Evolutionary conservation across 179 eudicot species (phyloP).

Genomic region (Sideroxylon spinosum): DNA sequence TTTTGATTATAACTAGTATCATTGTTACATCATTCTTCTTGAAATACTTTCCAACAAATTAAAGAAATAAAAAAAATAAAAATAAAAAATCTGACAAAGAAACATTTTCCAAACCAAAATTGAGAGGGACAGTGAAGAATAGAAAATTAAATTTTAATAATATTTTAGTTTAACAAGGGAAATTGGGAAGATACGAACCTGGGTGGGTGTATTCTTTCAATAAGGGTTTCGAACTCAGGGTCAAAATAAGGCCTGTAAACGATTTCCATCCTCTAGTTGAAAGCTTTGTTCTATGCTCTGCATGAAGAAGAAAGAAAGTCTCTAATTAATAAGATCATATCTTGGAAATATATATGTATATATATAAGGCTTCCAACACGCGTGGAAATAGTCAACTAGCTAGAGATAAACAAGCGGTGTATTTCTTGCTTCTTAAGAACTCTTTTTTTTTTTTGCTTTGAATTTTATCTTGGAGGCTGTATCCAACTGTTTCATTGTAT

Average conservation of each 20-base stretch:
- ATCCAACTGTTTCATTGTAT: not conserved
- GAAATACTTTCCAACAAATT: too few species aligned
- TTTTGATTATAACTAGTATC: too few species aligned
- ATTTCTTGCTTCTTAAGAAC: constrained; percentile 15
- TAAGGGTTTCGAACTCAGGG: constrained; percentile 55
- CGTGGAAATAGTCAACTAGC: not conserved
- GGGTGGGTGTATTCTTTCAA: constrained; percentile 72
- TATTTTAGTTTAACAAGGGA: not conserved
- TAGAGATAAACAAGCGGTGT: not conserved
- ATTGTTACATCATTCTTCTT: too few species aligned
- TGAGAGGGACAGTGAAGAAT: not conserved
- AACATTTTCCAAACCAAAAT: too few species aligned
- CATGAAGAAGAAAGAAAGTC: not conserved
- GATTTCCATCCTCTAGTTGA: constrained; percentile 24
- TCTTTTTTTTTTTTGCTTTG: not conserved
- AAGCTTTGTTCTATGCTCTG: not conserved
- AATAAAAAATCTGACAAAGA: too few species aligned
- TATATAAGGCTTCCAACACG: not conserved
- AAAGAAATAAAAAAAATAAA: too few species aligned
- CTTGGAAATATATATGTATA: too few species aligned
- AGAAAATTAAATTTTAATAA: not conserved
- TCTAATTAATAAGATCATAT: not conserved
- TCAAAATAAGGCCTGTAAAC: constrained; percentile 48
- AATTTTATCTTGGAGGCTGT: not conserved
- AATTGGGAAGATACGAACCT: constrained; percentile 32